Conservation (phyloP, 2,329 filamentous ascomycete species). For the Microsporum audouinii region DNA sequence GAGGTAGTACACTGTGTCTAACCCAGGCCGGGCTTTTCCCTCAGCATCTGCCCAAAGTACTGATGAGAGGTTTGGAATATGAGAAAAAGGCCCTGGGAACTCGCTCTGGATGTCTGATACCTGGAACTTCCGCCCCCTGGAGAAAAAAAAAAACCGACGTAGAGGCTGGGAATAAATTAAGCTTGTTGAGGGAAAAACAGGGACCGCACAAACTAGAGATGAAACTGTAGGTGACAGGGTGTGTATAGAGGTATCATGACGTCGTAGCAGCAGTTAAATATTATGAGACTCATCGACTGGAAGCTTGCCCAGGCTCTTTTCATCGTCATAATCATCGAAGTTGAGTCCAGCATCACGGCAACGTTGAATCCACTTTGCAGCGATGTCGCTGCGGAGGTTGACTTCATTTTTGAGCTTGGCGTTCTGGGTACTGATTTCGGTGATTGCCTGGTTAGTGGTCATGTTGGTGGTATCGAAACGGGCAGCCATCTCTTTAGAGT, state of each 20-base stretch:
- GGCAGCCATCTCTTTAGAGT: slow-evolving; percentile 33
- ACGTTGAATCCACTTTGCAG: slow-evolving; percentile 36
- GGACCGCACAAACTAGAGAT: background rate
- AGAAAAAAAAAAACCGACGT: background rate
- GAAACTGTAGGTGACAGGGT: background rate
- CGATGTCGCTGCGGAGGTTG: slow-evolving; percentile 67
- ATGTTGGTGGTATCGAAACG: slow-evolving; percentile 35
- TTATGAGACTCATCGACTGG: slow-evolving; percentile 12
- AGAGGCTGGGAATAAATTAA: background rate
- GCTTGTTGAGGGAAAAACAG: background rate
- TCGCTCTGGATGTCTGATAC: background rate
- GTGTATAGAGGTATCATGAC: background rate
- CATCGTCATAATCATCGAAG: slow-evolving; percentile 39
- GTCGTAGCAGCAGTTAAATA: slow-evolving; percentile 1
- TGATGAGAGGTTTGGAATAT: background rate
- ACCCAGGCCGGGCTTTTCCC: background rate
- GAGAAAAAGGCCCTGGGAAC: background rate
- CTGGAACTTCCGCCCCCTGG: background rate
- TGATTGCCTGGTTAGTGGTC: slow-evolving; percentile 41
- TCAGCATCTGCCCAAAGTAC: background rate
- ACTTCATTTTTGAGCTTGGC: slow-evolving; percentile 92
- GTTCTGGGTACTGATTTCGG: slow-evolving; percentile 86
- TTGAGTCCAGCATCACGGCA: slow-evolving; percentile 38
- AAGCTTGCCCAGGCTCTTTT: slow-evolving; percentile 28
- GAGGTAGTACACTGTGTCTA: background rate